These are phyloP conservation scores for Fusarium floridanum DNA, from an alignment of 2,329 filamentous ascomycete species.

Conservation along the genomic window DNA sequence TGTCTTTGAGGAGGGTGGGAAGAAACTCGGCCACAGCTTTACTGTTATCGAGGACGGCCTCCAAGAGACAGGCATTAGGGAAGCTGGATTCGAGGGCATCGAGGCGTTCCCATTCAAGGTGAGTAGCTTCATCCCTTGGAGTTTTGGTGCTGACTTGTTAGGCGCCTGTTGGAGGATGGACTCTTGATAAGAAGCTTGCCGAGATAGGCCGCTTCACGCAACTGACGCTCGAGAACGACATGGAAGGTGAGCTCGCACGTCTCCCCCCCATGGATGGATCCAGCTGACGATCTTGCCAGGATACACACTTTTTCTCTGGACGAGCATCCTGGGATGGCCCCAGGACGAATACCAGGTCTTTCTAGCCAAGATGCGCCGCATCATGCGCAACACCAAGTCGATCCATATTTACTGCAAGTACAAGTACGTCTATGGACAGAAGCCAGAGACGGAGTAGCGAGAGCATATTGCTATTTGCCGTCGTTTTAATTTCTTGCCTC, in stretches of 20 bases:
- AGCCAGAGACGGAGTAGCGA: conserved; percentile 5
- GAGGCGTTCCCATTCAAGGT: conserved; percentile 6
- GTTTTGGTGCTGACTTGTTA: not conserved
- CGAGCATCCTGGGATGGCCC: conserved; percentile 36
- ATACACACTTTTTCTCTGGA: not conserved
- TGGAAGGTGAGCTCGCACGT: conserved; percentile 4
- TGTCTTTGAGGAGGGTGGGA: conserved; percentile 6
- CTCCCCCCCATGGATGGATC: not conserved
- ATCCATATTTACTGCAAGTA: conserved; percentile 35
- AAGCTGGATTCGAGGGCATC: conserved; percentile 2
- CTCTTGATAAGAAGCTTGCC: conserved; percentile 9
- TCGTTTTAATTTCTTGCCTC: no score
- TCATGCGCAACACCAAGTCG: conserved; percentile 26
- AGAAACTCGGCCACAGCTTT: not conserved
- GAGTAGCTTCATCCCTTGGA: not conserved
- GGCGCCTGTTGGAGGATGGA: conserved; percentile 19
- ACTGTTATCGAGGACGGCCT: not conserved
- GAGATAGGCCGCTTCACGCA: conserved; percentile 21
- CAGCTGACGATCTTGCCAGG: not conserved
- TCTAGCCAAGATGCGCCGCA: conserved; percentile 34
- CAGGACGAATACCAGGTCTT: conserved; percentile 40
- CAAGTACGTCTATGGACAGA: conserved; percentile 38
- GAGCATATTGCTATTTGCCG: not conserved
- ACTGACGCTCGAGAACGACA: conserved; percentile 21
- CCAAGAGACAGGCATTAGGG: conserved; percentile 4